phyloP scores from a whole-genome alignment of 495 filamentous ascomycete species.

The Aspergillus conjunctus region DNA sequence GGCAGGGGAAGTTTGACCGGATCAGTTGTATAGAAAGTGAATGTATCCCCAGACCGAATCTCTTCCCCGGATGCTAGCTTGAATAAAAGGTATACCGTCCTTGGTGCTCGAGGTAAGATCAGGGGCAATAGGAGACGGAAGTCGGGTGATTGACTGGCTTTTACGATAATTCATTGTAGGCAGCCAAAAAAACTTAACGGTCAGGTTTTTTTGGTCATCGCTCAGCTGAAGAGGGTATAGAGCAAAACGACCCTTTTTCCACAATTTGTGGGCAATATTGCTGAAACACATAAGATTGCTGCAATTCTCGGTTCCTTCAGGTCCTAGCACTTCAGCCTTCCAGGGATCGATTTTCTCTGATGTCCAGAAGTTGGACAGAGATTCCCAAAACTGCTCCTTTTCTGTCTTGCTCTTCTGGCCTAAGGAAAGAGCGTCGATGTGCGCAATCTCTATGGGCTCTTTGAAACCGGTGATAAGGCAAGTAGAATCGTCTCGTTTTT shows the following conservation, averaged over 20 bases:
- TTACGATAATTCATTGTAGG: not conserved
- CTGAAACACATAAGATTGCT: not conserved
- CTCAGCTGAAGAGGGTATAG: not conserved
- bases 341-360: not conserved
- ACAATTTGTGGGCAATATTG: not conserved
- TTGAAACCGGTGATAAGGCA: not conserved
- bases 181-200: not conserved
- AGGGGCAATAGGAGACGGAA: not conserved
- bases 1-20: not conserved
- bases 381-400: not conserved
- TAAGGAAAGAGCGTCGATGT: not conserved
- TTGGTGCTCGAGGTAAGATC: not conserved
- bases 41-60: not conserved
- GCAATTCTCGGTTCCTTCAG: not conserved
- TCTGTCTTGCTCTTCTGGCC: not conserved
- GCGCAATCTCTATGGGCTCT: not conserved
- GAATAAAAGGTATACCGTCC: not conserved
- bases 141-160: not conserved
- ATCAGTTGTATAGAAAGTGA: not conserved
- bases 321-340: not conserved
- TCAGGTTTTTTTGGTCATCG: not conserved
- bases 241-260: not conserved
- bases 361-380: not conserved
- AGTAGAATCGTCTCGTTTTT: not conserved
- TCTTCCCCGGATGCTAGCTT: too few species aligned